Evolutionary conservation across 2,329 filamentous ascomycete genomes (phyloP).

Genomic region (Diaporthe citrichinensis): DNA sequence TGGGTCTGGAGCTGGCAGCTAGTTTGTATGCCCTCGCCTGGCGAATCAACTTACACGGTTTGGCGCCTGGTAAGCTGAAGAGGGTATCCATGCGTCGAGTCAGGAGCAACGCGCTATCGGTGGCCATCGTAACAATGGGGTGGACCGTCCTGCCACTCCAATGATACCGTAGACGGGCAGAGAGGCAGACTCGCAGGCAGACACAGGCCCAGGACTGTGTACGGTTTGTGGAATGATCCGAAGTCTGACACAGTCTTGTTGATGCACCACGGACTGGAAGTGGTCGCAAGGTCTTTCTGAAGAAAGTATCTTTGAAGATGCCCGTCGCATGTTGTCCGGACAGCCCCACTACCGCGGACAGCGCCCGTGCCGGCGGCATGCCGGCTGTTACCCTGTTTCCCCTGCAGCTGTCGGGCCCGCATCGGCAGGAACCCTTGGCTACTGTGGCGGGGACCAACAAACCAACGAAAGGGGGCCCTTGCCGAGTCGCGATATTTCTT

Average conservation of each 20-base stretch:
- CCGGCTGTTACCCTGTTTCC: neutral
- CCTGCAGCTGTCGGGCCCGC: conserved; percentile 22
- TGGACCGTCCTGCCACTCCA: conserved; percentile 2
- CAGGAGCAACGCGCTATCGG: conserved; percentile 7
- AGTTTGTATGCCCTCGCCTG: neutral
- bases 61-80: neutral
- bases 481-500: neutral
- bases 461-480: conserved; percentile 5
- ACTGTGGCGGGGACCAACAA: conserved; percentile 10
- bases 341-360: conserved; percentile 19
- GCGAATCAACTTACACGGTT: conserved; percentile 37
- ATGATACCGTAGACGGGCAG: neutral
- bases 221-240: neutral
- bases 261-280: conserved; percentile 5
- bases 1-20: neutral
- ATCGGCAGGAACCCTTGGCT: conserved; percentile 13
- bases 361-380: neutral
- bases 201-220: neutral
- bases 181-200: neutral
- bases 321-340: conserved; percentile 4
- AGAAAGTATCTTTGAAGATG: neutral
- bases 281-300: conserved; percentile 20
- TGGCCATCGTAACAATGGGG: neutral
- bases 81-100: conserved; percentile 18
- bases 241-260: conserved; percentile 18